These are phyloP conservation scores for Chlorella sp. DNA, from an alignment of 139 green algal species.

Conservation along the genomic window DNA sequence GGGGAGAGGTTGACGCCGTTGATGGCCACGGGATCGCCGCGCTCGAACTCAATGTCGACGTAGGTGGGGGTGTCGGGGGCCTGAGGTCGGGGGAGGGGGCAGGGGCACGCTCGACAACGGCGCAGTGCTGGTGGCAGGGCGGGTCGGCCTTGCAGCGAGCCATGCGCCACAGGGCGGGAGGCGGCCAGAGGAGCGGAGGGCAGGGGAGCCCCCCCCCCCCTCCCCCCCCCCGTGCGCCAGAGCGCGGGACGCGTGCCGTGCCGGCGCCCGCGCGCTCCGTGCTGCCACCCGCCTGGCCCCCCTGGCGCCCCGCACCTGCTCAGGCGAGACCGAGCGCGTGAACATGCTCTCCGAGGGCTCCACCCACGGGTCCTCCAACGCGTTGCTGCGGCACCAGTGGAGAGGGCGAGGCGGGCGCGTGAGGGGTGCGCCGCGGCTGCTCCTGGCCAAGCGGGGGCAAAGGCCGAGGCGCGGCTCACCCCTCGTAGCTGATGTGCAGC, in stretches of 20 bases:
- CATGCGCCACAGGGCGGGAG: too few species aligned
- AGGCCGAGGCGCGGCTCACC: slow-evolving; percentile 20
- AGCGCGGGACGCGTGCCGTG: too few species aligned
- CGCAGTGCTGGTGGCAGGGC: too few species aligned
- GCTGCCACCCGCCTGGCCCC: too few species aligned
- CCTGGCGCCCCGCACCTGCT: slow-evolving; percentile 55
- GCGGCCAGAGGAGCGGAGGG: too few species aligned
- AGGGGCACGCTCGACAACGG: neutral
- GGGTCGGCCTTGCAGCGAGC: too few species aligned
- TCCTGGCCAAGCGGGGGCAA: neutral
- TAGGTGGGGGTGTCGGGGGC: slow-evolving; percentile 91
- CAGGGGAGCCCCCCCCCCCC: too few species aligned
- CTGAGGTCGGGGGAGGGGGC: slow-evolving; percentile 35
- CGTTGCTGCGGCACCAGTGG: slow-evolving; percentile 59
- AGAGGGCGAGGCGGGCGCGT: neutral
- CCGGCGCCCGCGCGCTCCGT: too few species aligned
- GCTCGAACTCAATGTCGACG: slow-evolving; percentile 95
- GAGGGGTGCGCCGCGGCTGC: neutral
- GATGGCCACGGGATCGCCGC: slow-evolving; percentile 94
- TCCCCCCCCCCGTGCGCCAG: too few species aligned
- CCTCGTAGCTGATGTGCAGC: slow-evolving; percentile 93
- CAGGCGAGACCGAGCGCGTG: slow-evolving; percentile 87
- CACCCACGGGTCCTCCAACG: slow-evolving; percentile 94
- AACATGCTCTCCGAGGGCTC: slow-evolving; percentile 89
- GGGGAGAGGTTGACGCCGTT: slow-evolving; percentile 87